These are phyloP conservation scores for Apiospora rasikravindrae DNA, from an alignment of 2,329 filamentous ascomycete genomes.

Conservation along the genomic window DNA sequence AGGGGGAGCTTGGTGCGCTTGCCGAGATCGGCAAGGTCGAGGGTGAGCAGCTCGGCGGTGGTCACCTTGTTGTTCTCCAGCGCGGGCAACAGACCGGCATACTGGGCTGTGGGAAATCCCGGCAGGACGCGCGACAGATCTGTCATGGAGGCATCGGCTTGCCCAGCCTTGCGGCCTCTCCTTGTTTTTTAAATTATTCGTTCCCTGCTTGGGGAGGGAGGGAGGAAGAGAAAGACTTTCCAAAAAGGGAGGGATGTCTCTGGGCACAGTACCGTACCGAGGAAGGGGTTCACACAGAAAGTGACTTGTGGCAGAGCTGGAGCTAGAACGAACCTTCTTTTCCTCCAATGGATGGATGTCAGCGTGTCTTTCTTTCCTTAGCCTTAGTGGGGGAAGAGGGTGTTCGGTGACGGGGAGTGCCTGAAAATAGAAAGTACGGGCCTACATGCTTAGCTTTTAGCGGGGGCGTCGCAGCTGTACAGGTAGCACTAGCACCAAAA, in stretches of 20 bases:
- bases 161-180: slow-evolving; percentile 28
- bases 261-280: not conserved
- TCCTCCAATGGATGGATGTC: slow-evolving; percentile 5
- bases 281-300: not conserved
- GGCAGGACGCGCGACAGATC: slow-evolving; percentile 86
- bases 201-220: not conserved
- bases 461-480: not conserved
- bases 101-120: slow-evolving; percentile 73
- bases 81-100: slow-evolving; percentile 75
- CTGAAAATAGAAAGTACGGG: slow-evolving; percentile 5
- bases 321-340: slow-evolving; percentile 3
- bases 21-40: slow-evolving; percentile 82
- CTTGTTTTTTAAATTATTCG: not conserved
- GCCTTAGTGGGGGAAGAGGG: not conserved
- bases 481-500: no score
- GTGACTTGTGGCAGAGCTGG: not conserved
- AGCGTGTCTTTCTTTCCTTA: no score
- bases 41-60: slow-evolving; percentile 82
- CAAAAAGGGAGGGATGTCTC: not conserved
- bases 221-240: slow-evolving; percentile 2
- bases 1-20: slow-evolving; percentile 84
- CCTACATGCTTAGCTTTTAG: not conserved
- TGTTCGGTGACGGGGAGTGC: not conserved
- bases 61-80: slow-evolving; percentile 81
- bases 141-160: slow-evolving; percentile 64